Evolutionary conservation across 352 stramenopile genomes (phyloP), one percentile per base, ranked within the genome.

Genomic region (Globisporangium nagaii): DNA sequence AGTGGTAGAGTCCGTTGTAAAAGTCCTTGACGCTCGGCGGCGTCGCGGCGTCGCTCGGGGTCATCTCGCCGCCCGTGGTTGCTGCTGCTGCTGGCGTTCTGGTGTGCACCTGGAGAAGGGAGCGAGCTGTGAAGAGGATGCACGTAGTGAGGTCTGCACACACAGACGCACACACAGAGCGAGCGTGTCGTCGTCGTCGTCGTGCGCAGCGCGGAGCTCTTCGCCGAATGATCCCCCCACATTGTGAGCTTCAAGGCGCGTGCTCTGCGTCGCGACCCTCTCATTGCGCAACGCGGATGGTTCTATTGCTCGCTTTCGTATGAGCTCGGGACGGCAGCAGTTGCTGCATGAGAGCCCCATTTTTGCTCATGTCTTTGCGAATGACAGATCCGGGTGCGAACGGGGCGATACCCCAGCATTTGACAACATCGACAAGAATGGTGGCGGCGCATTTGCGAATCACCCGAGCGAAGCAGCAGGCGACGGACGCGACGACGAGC

Each of bases 1-100:
- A 88, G 68, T 83, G 70, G 70, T 83, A 90, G 49, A 90, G 61
- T 19, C 80, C 73, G 61, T 90, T 75, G 65, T 90, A 90, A 66
- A 90, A 88, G 49, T 77, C 76, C 40, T 73, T 66, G 39, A 88
- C 66, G 60, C 63, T 85, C 24, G 73, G 59, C 32, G 34, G 37
- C 36, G 54, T 19, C 10, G 40, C 20, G 11, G 42, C 17, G 17
- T 50, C 43, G 27, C 19, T 49, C 27, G 27, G 34, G 42, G 42
- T 20, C 42, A 48, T 48, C 42, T 24, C 25, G 12, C 19, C 25
- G 24, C 34, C 42, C 34, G 34, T n/a, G n/a, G n/a, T n/a, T 22
- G 5, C 6, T 41, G 6, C 10, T 34, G 13, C 10, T 45, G 20
- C 10, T n/a, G n/a, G n/a, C n/a, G n/a, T n/a, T n/a, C n/a, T n/a